Conservation (phyloP, 352 stramenopile species). For the Phytophthora litchii region DNA sequence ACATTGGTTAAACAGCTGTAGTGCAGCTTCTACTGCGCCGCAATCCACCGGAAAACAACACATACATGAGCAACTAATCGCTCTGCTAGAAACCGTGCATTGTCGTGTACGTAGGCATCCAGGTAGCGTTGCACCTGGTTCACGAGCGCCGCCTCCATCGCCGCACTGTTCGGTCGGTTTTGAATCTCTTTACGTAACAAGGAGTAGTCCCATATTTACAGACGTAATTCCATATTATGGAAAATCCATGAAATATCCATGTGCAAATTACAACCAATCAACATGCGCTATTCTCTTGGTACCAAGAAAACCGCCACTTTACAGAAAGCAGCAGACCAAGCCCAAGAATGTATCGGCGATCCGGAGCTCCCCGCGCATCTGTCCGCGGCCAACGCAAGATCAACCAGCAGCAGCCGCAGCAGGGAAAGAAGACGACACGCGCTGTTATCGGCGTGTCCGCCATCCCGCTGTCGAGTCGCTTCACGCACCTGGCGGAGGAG, state of each 20-base stretch:
- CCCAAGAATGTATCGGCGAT: constrained; percentile 38
- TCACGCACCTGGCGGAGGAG: constrained; percentile 68
- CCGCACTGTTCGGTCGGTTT: constrained; percentile 23
- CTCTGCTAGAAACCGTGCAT: constrained; percentile 84
- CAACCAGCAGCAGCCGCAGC: constrained; percentile 46
- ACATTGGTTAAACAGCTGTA: constrained; percentile 11
- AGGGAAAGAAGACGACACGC: constrained; percentile 44
- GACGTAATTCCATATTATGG: no score
- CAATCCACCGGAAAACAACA: constrained; percentile 8
- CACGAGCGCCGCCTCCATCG: constrained; percentile 55
- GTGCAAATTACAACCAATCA: background rate
- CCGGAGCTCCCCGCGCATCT: constrained; percentile 46
- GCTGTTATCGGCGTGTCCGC: constrained; percentile 69
- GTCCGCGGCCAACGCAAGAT: constrained; percentile 69
- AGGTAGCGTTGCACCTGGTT: constrained; percentile 61
- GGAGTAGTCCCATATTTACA: background rate
- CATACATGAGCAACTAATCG: constrained; percentile 79
- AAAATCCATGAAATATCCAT: no score
- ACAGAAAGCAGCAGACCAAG: background rate
- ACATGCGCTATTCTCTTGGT: background rate
- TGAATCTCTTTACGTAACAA: background rate
- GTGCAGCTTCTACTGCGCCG: constrained; percentile 15
- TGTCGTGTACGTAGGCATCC: constrained; percentile 59
- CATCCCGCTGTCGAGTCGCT: constrained; percentile 78
- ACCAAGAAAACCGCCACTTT: background rate